Evolutionary conservation across 2,329 filamentous ascomycete genomes (phyloP).

Genomic region (Myriosclerotinia duriaeana): DNA sequence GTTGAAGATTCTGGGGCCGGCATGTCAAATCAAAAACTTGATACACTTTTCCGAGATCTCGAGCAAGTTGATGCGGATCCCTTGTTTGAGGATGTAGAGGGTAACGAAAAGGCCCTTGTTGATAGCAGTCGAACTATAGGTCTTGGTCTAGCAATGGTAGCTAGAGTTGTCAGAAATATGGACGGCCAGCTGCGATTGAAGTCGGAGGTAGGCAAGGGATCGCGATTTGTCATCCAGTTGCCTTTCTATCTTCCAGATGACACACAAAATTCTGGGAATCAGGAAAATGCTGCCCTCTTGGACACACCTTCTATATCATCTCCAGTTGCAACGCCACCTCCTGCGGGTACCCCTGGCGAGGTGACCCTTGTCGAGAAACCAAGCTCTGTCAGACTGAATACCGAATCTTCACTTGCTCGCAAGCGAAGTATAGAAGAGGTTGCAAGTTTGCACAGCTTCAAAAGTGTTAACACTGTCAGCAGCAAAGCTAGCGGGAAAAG

Average conservation of each 20-base stretch:
- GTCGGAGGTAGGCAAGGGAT: conserved; percentile 79
- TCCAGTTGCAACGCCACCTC: conserved; percentile 25
- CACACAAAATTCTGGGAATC: conserved; percentile 22
- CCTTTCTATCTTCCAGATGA: conserved; percentile 65
- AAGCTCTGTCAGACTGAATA: conserved; percentile 33
- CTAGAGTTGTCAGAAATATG: conserved; percentile 84
- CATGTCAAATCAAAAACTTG: conserved; percentile 62
- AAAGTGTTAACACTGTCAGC: conserved; percentile 32
- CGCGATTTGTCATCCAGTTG: conserved; percentile 76
- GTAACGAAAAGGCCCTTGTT: conserved; percentile 27
- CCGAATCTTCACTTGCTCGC: conserved; percentile 12
- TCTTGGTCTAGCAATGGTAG: conserved; percentile 84
- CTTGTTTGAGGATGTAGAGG: conserved; percentile 37
- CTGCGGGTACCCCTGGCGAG: conserved; percentile 48
- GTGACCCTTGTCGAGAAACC: conserved; percentile 60
- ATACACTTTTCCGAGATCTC: conserved; percentile 58
- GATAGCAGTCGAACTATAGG: conserved; percentile 59
- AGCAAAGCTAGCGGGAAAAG: conserved; percentile 44
- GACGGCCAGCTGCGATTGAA: conserved; percentile 82
- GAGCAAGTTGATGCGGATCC: conserved; percentile 56
- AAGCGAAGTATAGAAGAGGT: conserved; percentile 33
- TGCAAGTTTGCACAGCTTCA: conserved; percentile 35
- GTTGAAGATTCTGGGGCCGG: conserved; percentile 73
- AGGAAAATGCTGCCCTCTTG: neutral
- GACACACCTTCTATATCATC: conserved; percentile 9